These are phyloP conservation scores for Adiantum capillusveneris DNA, from an alignment of 75 land plant species.

Conservation along the genomic window DNA sequence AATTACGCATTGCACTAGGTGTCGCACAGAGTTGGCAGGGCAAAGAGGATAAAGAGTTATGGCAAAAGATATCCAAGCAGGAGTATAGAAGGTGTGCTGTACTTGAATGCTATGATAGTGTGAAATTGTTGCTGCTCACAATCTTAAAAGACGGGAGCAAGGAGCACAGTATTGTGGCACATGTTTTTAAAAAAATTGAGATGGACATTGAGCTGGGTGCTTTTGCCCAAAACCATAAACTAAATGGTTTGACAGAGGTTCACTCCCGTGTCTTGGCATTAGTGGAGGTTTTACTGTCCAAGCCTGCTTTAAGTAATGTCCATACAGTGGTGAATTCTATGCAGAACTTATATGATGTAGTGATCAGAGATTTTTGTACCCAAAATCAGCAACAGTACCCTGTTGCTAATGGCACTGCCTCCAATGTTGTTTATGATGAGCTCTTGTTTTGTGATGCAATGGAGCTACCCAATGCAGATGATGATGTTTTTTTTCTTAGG, in stretches of 20 bases:
- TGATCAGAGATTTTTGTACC: slow-evolving; percentile 29
- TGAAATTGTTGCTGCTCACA: slow-evolving; percentile 24
- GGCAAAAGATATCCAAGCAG: slow-evolving; percentile 21
- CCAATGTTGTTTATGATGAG: no score
- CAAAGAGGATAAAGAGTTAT: slow-evolving; percentile 17
- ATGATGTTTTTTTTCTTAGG: slow-evolving; percentile 33
- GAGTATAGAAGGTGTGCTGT: slow-evolving; percentile 34
- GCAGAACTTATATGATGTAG: slow-evolving; percentile 29
- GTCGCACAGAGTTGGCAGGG: not conserved
- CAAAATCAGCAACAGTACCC: no score
- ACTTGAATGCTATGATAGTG: slow-evolving; percentile 26
- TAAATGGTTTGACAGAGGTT: slow-evolving; percentile 13
- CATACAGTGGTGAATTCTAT: slow-evolving; percentile 27
- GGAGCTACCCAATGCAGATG: no score
- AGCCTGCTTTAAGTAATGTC: slow-evolving; percentile 13
- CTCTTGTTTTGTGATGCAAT: no score
- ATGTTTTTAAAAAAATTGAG: slow-evolving; percentile 26
- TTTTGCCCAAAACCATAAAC: slow-evolving; percentile 8
- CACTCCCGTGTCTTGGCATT: slow-evolving; percentile 19
- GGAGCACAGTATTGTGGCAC: slow-evolving; percentile 5
- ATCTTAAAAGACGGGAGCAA: slow-evolving; percentile 11
- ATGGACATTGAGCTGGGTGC: slow-evolving; percentile 4
- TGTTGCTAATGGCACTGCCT: no score
- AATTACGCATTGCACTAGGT: slow-evolving; percentile 2
- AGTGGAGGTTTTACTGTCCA: slow-evolving; percentile 9